Conservation (phyloP, 768 basidiomycete genomes). For the Punctularia strigosozonata region DNA sequence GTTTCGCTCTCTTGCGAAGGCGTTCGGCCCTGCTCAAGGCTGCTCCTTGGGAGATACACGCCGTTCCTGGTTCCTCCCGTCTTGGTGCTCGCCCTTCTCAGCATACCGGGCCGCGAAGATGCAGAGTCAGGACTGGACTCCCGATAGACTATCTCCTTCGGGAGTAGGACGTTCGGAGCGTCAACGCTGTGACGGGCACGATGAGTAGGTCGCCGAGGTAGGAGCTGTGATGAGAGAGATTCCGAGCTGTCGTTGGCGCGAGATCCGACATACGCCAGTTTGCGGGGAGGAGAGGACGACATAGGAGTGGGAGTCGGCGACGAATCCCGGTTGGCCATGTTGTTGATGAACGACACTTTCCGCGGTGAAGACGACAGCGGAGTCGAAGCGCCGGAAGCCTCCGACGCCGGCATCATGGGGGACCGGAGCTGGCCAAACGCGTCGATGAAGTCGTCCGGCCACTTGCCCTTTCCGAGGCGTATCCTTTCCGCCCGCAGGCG, state of each 20-base stretch:
- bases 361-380: not conserved
- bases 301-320: conserved; percentile 19
- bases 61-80: conserved; percentile 31
- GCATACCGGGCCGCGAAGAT: conserved; percentile 31
- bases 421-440: conserved; percentile 27
- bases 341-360: conserved; percentile 15
- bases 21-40: conserved; percentile 7
- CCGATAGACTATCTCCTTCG: conserved; percentile 24
- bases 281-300: conserved; percentile 38
- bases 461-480: conserved; percentile 66
- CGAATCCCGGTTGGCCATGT: conserved; percentile 10
- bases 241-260: conserved; percentile 35
- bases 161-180: conserved; percentile 21
- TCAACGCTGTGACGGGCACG: conserved; percentile 58
- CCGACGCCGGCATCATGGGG: not conserved
- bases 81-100: conserved; percentile 50
- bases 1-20: conserved; percentile 15
- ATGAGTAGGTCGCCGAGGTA: conserved; percentile 44
- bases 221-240: conserved; percentile 32
- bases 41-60: conserved; percentile 30
- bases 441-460: conserved; percentile 73
- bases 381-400: not conserved
- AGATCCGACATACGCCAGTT: conserved; percentile 40
- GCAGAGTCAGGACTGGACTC: conserved; percentile 49
- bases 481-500: conserved; percentile 24